Evolutionary conservation across 495 filamentous ascomycete genomes (phyloP).

Genomic region (Lasiosphaeria ovina): DNA sequence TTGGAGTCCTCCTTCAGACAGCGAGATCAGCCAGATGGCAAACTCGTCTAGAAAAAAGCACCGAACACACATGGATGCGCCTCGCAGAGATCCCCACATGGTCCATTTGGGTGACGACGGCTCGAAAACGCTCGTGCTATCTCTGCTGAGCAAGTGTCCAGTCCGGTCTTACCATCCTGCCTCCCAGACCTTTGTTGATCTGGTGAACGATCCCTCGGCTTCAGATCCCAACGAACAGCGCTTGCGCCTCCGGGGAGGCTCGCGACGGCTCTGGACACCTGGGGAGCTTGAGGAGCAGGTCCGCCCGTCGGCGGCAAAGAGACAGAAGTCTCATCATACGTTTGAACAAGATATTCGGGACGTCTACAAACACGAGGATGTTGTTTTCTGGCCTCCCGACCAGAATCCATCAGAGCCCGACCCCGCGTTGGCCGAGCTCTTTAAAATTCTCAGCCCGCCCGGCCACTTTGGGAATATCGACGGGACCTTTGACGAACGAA

Average conservation of each 20-base stretch:
- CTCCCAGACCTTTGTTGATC: conserved; percentile 61
- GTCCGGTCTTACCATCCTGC: conserved; percentile 59
- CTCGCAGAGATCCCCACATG: conserved; percentile 18
- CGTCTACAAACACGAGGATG: conserved; percentile 49
- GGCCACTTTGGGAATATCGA: conserved; percentile 46
- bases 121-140: conserved; percentile 36
- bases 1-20: too few relatives aligned
- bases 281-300: conserved; percentile 40
- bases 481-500: conserved; percentile 59
- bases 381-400: conserved; percentile 60
- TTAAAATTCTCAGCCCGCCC: conserved; percentile 57
- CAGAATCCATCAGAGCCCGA: conserved; percentile 31
- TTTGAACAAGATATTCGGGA: conserved; percentile 33
- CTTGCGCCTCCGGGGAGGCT: conserved; percentile 31
- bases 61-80: neutral
- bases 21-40: neutral
- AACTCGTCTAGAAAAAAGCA: conserved; percentile 8
- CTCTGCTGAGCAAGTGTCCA: conserved; percentile 57
- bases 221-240: conserved; percentile 33
- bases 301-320: conserved; percentile 5
- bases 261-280: conserved; percentile 51
- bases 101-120: conserved; percentile 40
- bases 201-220: conserved; percentile 57
- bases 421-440: conserved; percentile 43
- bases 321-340: conserved; percentile 6